phyloP scores from a whole-genome alignment of 2,329 filamentous ascomycete genomes.

The Didymella keratinophila region DNA sequence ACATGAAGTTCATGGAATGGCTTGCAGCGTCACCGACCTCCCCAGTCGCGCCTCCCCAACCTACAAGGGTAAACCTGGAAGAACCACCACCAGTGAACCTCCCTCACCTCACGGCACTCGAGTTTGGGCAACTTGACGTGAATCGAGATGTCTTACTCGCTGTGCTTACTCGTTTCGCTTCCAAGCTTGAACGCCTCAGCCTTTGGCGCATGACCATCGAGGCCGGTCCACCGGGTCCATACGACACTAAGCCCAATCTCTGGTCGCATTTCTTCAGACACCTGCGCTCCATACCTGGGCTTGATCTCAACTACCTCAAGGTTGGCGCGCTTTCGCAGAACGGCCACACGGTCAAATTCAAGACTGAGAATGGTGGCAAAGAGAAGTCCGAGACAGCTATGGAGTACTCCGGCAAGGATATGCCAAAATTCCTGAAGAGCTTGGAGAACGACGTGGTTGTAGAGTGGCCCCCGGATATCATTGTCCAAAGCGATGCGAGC shows the following conservation, averaged over 20 bases:
- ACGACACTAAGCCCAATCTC: conserved; percentile 24
- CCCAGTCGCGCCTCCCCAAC: neutral
- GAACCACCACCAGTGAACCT: conserved; percentile 25
- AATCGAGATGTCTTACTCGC: conserved; percentile 18
- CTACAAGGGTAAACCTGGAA: conserved; percentile 8
- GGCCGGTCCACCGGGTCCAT: neutral
- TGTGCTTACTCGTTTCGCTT: conserved; percentile 51
- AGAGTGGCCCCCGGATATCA: conserved; percentile 22
- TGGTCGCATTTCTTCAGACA: conserved; percentile 33
- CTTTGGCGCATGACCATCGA: conserved; percentile 56
- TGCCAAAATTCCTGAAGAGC: conserved; percentile 24
- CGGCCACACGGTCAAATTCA: conserved; percentile 25
- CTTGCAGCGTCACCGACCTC: conserved; percentile 39
- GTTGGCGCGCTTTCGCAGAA: conserved; percentile 30
- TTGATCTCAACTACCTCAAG: conserved; percentile 27
- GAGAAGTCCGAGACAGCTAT: conserved; percentile 4
- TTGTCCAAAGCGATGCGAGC: conserved; percentile 1
- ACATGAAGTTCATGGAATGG: conserved; percentile 46
- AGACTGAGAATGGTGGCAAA: neutral
- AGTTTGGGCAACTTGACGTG: conserved; percentile 34
- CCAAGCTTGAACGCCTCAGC: conserved; percentile 56
- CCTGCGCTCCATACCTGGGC: conserved; percentile 18
- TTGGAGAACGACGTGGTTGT: conserved; percentile 26
- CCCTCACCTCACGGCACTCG: conserved; percentile 27
- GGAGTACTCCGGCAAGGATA: conserved; percentile 26